These are phyloP conservation scores for Colletotrichum lentis DNA, from an alignment of 2,329 filamentous ascomycete genomes.

Conservation along the genomic window DNA sequence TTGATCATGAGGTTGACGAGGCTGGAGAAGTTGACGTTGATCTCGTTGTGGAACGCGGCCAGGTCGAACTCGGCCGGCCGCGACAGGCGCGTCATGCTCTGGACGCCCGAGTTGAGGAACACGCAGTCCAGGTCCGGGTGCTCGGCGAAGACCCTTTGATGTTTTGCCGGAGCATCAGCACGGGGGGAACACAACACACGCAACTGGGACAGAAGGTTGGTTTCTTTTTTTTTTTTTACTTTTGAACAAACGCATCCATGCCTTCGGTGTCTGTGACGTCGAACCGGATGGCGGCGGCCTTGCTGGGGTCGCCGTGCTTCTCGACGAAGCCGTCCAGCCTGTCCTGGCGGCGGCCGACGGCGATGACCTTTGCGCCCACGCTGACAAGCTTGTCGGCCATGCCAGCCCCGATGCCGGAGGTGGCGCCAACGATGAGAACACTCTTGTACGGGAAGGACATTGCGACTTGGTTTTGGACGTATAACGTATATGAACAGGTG, in stretches of 20 bases:
- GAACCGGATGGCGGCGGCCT: constrained; percentile 41
- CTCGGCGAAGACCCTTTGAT: constrained; percentile 39
- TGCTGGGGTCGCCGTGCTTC: constrained; percentile 51
- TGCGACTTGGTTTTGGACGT: too few species aligned
- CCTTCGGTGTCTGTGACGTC: constrained; percentile 13
- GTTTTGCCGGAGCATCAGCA: neutral
- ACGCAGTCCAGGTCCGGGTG: constrained; percentile 64
- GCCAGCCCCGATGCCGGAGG: constrained; percentile 44
- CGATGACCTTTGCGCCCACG: constrained; percentile 55
- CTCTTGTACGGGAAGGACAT: constrained; percentile 65
- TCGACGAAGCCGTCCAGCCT: constrained; percentile 58
- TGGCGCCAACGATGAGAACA: constrained; percentile 59
- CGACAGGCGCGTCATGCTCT: constrained; percentile 52
- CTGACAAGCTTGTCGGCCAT: constrained; percentile 51
- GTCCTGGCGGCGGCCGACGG: constrained; percentile 58
- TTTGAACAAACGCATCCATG: constrained; percentile 11
- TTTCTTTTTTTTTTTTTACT: too few species aligned
- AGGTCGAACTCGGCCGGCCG: constrained; percentile 44
- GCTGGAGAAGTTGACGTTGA: constrained; percentile 44
- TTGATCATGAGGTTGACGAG: constrained; percentile 43
- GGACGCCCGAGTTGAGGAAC: constrained; percentile 65
- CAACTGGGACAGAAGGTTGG: too few species aligned
- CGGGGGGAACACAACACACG: neutral
- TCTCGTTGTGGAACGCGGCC: constrained; percentile 42
- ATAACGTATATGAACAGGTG: too few species aligned